Base-by-base conservation (phyloP, 345 rosid species). In the Tarenaya hassleriana region DNA sequence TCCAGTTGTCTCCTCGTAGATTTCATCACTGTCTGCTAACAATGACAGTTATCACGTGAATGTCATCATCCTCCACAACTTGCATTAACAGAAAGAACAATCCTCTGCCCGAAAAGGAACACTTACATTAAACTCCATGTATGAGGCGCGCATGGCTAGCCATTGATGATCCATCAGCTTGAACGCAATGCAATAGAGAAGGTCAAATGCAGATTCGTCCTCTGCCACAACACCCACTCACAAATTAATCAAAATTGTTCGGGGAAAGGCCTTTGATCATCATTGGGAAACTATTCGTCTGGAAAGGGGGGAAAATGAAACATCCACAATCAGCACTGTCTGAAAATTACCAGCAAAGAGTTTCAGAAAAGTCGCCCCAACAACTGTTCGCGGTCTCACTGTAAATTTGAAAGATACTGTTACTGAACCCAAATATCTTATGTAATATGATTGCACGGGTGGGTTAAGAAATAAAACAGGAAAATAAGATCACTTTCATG, bases 121-220 rank as follows among this genome's bases (percentile, higher is more conserved):
- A 51, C 71, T 47, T 70, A 88, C 98, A 63, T 92, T 92, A 72
- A 92, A 92, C 71, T 92, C 98, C 98, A 92, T 92, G 69, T 92
- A 92, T 31, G 97, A 92, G 7, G 98, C 97, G 8, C 68, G 98
- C 88, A 92, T 88, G 35, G 79, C 35, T 48, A 88, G 96, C 98
- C 98, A 92, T 56, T 79, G 85, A 27, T 80, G 84, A 78, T 92
- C 95, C 97, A 92, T 85, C 59, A 92, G 77, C 81, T 92, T 92
- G 83, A 88, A 92, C 8, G 97, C 81, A 66, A 87, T 85, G 77
- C 98, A 88, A 56, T 92, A 92, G 11, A 92, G 95, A 66, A 83
- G 69, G 65, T 92, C 98, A 72, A 92, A 88, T 2, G 98, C 98
- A 42, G 80, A 76, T 63, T 88, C 97, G 49, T 85, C 79, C 63